A percentile compares a stretch with the other conserved stretches of the same genome.
These are phyloP conservation scores for Globisporangium nunn DNA, from an alignment of 352 stramenopile species.

Conservation along the genomic window DNA sequence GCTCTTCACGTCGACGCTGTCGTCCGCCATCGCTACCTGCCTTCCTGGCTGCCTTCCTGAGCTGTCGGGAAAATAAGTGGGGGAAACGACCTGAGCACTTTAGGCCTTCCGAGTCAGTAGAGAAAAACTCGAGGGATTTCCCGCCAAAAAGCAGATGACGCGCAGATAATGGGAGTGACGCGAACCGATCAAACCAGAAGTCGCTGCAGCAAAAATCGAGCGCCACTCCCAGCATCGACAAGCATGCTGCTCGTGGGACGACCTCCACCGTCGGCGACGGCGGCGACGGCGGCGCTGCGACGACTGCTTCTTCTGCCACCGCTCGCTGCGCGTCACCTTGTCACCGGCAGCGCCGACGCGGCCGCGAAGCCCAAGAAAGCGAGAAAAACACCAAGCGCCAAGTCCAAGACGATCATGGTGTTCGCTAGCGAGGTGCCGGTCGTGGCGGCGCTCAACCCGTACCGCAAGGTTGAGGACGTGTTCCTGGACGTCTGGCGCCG, in stretches of 20 bases:
- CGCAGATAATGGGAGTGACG: not conserved
- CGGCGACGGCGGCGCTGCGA: not conserved
- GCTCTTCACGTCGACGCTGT: constrained; percentile 18
- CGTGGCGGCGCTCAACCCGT: constrained; percentile 75
- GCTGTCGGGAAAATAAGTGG: not conserved
- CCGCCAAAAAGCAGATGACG: not conserved
- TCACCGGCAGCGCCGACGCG: not conserved
- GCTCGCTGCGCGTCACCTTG: not conserved
- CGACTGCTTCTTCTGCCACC: not conserved
- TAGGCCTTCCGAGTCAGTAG: not conserved
- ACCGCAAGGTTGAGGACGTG: constrained; percentile 78
- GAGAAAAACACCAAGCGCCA: not conserved
- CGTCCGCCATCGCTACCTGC: constrained; percentile 19
- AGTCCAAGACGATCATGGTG: constrained; percentile 45
- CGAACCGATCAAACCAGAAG: not conserved
- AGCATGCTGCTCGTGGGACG: not conserved
- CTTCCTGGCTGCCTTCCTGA: constrained; percentile 1
- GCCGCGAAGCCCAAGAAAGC: not conserved
- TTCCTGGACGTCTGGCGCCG: constrained; percentile 76
- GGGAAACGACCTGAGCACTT: not conserved
- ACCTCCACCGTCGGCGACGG: not conserved
- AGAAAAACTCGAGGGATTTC: not conserved
- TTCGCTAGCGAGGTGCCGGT: constrained; percentile 85
- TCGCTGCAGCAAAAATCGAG: not conserved
- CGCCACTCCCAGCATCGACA: too few relatives aligned